These are phyloP conservation scores for Talaromyces adpressus DNA, from an alignment of 495 filamentous ascomycete genomes.

Conservation along the genomic window DNA sequence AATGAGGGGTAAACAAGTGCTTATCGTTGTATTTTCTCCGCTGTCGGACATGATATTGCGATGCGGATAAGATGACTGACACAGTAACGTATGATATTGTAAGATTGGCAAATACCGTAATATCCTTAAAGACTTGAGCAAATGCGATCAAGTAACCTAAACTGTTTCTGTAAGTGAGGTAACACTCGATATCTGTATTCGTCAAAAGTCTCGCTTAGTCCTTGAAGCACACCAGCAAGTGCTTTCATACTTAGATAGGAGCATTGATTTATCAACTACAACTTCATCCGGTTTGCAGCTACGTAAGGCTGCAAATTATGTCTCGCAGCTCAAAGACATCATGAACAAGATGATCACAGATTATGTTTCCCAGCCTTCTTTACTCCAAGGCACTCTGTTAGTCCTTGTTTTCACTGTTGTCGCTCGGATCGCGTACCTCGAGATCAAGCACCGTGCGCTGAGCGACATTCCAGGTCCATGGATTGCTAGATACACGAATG, in stretches of 20 bases:
- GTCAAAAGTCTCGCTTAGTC: background rate
- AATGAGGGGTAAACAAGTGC: background rate
- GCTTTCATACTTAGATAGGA: background rate
- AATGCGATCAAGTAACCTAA: background rate
- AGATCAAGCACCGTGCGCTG: background rate
- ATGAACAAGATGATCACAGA: background rate
- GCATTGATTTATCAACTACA: background rate
- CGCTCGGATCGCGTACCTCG: background rate
- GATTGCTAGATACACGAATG: slow-evolving; percentile 1
- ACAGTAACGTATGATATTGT: background rate
- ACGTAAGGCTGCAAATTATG: background rate
- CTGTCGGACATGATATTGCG: background rate
- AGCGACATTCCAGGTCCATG: background rate
- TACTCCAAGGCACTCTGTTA: background rate
- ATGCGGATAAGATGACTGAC: background rate
- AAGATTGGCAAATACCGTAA: background rate
- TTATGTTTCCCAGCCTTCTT: background rate
- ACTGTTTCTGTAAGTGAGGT: background rate
- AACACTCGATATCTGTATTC: too few species aligned
- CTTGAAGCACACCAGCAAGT: background rate
- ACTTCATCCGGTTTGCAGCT: background rate
- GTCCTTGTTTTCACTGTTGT: background rate
- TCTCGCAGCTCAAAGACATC: background rate
- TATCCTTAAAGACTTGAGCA: background rate
- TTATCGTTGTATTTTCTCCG: background rate